Evolutionary conservation across 345 rosid species (phyloP), one percentile per base, ranked within the genome.

Genomic region (Diplotaxis tenuifolia): DNA sequence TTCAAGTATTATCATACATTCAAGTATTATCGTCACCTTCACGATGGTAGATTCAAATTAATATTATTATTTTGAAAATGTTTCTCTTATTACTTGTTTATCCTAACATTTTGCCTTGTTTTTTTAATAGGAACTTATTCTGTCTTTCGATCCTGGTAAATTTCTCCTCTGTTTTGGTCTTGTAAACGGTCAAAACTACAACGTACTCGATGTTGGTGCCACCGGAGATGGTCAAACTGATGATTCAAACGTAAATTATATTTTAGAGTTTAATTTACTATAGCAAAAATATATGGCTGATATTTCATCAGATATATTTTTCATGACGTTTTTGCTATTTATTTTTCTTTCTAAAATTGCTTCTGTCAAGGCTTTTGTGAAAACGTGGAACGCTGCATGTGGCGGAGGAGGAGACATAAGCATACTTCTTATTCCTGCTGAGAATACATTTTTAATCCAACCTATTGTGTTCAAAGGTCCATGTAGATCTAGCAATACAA

Each of bases 371-470:
- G 79, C 58, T n/a, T 69, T 75, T 40, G 5, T 3, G 6, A 12
- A 68, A 54, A 42, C 74, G 36, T 75, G 79, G 74, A 62, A 15
- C 2, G 52, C 58, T 22, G 5, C 25, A 69, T 68, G 79, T 68
- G 21, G 15, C 0, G 64, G 29, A 15, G 36, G 54, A 45, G 79
- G 70, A 69, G 15, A 55, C 12, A 20, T 55, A 12, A 54, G 8
- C 63, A 69, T 36, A 68, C 59, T 75, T 45, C 4, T 54, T 40
- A 53, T 68, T 62, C 79, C 79, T 1, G 11, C 59, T 2, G 21
- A 19, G 40, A 75, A 57, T 27, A 75, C 65, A 75, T 75, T 62
- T 68, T 62, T 75, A 69, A 49, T 69, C 27, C 70, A 69, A 21
- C 74, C 75, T 27, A 20, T 56, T 5, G 15, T 21, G 14, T 63